These are phyloP conservation scores for Fusarium denticulatum DNA, from an alignment of 2,329 filamentous ascomycete species.

Conservation along the genomic window DNA sequence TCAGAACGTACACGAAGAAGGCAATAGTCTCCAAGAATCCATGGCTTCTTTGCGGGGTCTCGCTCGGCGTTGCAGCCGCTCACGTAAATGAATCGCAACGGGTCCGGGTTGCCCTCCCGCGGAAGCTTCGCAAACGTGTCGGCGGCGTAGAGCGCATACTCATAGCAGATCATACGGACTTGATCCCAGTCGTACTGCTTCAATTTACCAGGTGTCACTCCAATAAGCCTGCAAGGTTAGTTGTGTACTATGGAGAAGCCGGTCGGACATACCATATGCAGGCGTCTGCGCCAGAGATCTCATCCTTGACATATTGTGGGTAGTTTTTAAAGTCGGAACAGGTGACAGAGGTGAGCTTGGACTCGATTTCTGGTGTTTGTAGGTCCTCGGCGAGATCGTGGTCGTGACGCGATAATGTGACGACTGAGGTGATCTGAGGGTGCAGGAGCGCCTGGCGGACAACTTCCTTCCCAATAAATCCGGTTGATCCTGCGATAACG, in stretches of 20 bases:
- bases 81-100: constrained; percentile 60
- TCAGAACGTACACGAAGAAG: constrained; percentile 57
- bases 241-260: accelerated
- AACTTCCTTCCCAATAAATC: constrained; percentile 55
- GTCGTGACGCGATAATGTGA: constrained; percentile 54
- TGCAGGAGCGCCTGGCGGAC: constrained; percentile 54
- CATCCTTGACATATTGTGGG: constrained; percentile 50
- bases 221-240: constrained; percentile 45
- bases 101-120: constrained; percentile 36
- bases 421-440: constrained; percentile 51
- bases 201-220: constrained; percentile 52
- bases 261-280: constrained; percentile 52
- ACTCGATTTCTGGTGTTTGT: constrained; percentile 34
- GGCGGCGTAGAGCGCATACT: constrained; percentile 45
- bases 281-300: constrained; percentile 53
- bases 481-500: constrained; percentile 54
- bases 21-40: constrained; percentile 52
- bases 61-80: constrained; percentile 57
- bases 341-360: constrained; percentile 54
- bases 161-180: constrained; percentile 53
- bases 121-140: constrained; percentile 49
- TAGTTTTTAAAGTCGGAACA: constrained; percentile 54
- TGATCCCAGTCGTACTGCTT: constrained; percentile 47
- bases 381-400: constrained; percentile 42
- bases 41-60: constrained; percentile 56